These are phyloP conservation scores for Hylodesmum podocarpum DNA, from an alignment of 306 rosid genomes.

Conservation along the genomic window DNA sequence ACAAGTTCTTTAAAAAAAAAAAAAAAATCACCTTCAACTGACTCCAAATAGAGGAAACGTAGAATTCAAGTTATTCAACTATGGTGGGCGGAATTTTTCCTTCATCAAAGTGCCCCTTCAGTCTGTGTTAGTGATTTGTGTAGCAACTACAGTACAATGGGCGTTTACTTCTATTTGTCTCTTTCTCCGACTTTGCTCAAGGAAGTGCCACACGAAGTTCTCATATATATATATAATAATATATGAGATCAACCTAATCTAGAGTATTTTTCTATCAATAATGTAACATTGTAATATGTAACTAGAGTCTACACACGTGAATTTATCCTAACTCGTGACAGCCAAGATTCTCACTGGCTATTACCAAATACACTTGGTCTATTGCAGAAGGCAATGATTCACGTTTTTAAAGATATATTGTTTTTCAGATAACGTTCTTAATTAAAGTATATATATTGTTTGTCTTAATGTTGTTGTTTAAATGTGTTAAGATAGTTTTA, in stretches of 20 bases:
- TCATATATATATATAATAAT: no score
- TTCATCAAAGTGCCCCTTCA: background rate
- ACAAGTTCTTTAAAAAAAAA: no score
- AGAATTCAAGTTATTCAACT: background rate
- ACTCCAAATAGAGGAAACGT: no score
- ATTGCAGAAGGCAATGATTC: background rate
- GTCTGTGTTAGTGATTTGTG: background rate
- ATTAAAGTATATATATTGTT: background rate
- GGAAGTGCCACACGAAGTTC: no score
- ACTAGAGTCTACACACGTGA: background rate
- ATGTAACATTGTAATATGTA: background rate
- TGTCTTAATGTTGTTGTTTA: background rate
- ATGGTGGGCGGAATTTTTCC: background rate
- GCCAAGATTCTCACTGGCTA: background rate
- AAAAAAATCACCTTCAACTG: no score
- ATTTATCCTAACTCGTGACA: background rate
- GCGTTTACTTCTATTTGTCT: background rate
- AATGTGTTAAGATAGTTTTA: background rate
- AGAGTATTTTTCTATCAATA: background rate
- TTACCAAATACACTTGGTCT: background rate
- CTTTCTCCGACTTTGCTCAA: no score
- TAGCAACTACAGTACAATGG: background rate
- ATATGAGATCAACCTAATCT: background rate
- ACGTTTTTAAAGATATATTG: background rate
- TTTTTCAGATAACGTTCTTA: no score